phyloP scores from a whole-genome alignment of 202 grass and related monocot genomes.

The Brachypodium distachyon region DNA sequence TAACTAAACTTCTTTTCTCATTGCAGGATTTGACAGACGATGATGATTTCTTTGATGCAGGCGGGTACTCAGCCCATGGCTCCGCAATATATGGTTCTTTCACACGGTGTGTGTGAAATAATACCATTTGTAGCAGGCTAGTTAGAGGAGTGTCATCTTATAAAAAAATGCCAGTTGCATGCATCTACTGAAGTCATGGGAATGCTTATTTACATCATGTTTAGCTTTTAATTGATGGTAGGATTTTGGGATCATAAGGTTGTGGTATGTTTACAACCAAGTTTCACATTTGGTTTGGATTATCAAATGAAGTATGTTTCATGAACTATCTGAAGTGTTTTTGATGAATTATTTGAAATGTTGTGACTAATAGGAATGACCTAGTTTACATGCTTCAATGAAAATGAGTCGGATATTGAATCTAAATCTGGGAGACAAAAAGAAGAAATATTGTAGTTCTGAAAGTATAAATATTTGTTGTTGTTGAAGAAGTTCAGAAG shows the following conservation, averaged over 20 bases:
- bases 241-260: background rate
- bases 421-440: background rate
- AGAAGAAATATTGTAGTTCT: background rate
- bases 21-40: background rate
- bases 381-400: background rate
- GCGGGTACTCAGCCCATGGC: background rate
- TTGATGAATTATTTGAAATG: background rate
- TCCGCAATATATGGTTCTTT: background rate
- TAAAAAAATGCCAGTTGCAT: background rate
- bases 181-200: background rate
- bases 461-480: background rate
- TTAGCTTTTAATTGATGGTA: background rate
- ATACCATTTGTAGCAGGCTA: background rate
- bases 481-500: too few species aligned
- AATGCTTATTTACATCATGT: background rate
- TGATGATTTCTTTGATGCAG: background rate
- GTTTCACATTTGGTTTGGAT: background rate
- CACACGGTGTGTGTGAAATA: background rate
- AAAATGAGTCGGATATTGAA: background rate
- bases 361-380: background rate
- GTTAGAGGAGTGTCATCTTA: slow-evolving; percentile 2
- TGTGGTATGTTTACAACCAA: background rate
- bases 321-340: background rate
- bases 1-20: slow-evolving; percentile 4
- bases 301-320: background rate